Conservation (phyloP, 768 basidiomycete species). For the Gloeostereum incarnatum region DNA sequence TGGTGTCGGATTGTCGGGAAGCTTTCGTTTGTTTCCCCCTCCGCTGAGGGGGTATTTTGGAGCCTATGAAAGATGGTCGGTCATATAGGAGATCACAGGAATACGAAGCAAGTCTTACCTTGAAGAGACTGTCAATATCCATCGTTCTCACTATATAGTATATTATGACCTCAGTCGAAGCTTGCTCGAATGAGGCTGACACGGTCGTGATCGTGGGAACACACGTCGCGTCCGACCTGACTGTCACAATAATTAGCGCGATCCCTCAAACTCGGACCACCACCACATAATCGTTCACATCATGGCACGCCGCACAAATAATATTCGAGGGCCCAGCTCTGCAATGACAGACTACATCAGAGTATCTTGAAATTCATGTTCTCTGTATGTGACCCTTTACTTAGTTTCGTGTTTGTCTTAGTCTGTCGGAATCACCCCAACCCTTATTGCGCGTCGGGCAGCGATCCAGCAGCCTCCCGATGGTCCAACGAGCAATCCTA, state of each 20-base stretch:
- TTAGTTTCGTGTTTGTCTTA: constrained; percentile 11
- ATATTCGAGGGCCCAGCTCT: constrained; percentile 75
- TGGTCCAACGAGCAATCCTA: constrained; percentile 27
- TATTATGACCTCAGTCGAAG: too few relatives aligned
- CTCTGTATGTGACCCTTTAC: too few relatives aligned
- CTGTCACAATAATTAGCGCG: too few relatives aligned
- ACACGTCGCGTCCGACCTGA: too few relatives aligned
- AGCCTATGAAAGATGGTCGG: constrained; percentile 26
- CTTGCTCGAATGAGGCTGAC: too few relatives aligned
- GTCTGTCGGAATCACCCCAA: constrained; percentile 39
- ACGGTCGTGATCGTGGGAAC: too few relatives aligned
- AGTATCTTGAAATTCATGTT: constrained; percentile 27
- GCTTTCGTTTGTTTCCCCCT: constrained; percentile 59
- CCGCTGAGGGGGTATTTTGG: constrained; percentile 62
- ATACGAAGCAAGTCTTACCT: constrained; percentile 18
- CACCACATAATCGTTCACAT: too few relatives aligned
- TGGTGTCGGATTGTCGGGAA: constrained; percentile 68
- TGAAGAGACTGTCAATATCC: constrained; percentile 46
- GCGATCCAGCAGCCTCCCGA: constrained; percentile 23
- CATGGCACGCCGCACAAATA: constrained; percentile 24
- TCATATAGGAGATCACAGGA: constrained; percentile 1
- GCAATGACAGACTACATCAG: constrained; percentile 77
- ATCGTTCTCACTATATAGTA: too few relatives aligned
- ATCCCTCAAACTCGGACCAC: too few relatives aligned
- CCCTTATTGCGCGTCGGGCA: constrained; percentile 31